phyloP scores from a whole-genome alignment of 305 asterid genomes.

The Euphrasia arctica region DNA sequence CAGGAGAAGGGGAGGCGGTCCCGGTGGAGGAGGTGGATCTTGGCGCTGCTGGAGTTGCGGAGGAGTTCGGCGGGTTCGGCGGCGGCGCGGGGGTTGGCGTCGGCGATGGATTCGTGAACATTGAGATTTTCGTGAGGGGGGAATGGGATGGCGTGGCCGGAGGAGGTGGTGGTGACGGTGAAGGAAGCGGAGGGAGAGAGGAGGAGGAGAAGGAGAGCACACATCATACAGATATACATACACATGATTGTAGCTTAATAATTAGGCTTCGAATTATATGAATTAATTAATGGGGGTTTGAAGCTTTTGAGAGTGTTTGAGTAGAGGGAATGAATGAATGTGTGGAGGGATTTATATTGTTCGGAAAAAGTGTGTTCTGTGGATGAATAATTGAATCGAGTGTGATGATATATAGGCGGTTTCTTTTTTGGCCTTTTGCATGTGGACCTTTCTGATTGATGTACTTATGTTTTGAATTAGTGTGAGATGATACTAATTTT shows the following conservation, averaged over 20 bases:
- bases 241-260: background rate
- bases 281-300: background rate
- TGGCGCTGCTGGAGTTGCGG: slow-evolving; percentile 28
- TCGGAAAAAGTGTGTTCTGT: no score
- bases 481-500: no score
- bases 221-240: background rate
- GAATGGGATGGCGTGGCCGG: slow-evolving; percentile 67
- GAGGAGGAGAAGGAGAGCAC: slow-evolving; percentile 27
- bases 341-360: background rate
- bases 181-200: slow-evolving; percentile 27
- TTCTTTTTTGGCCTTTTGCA: slow-evolving; percentile 5
- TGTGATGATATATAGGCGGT: slow-evolving; percentile 19
- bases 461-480: background rate
- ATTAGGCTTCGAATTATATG: background rate
- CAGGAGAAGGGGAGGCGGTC: slow-evolving; percentile 46
- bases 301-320: slow-evolving; percentile 22
- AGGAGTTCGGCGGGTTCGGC: slow-evolving; percentile 1
- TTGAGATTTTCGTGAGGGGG: slow-evolving; percentile 55
- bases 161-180: slow-evolving; percentile 50
- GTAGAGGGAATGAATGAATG: background rate
- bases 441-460: slow-evolving; percentile 15
- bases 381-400: slow-evolving; percentile 37
- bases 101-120: slow-evolving; percentile 40
- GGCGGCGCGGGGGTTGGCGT: slow-evolving; percentile 12
- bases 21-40: slow-evolving; percentile 55